Percentiles rank a stretch among this genome's conserved stretches.
These are phyloP conservation scores for Hibiscus trionum DNA, from an alignment of 345 rosid genomes.

Conservation along the genomic window DNA sequence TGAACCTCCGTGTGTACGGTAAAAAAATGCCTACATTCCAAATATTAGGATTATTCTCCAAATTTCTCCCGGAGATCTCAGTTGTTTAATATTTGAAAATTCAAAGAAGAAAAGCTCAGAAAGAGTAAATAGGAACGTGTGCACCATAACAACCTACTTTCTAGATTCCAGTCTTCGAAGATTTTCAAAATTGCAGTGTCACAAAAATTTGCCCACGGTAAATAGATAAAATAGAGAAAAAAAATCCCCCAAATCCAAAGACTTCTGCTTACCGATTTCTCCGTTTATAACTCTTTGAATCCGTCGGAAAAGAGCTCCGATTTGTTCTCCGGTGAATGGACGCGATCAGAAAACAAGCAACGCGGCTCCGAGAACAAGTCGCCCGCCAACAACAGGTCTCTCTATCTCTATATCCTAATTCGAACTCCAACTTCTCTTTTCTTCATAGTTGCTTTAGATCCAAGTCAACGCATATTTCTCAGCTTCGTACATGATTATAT, in stretches of 20 bases:
- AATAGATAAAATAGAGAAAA: not conserved
- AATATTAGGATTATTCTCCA: no score
- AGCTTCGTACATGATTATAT: constrained; percentile 8
- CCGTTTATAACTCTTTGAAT: not conserved
- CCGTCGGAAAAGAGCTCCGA: not conserved
- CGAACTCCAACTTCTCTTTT: constrained; percentile 11
- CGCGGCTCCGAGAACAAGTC: constrained; percentile 88
- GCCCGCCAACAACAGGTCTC: constrained; percentile 93
- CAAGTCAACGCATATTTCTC: constrained; percentile 3
- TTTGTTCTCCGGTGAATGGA: constrained; percentile 48
- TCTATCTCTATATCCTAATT: not conserved
- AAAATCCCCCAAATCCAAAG: not conserved
- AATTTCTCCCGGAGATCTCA: not conserved
- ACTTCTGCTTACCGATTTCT: not conserved
- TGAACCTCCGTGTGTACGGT: no score
- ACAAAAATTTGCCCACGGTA: not conserved
- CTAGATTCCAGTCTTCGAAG: no score
- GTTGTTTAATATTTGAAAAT: not conserved
- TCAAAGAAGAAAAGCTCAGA: not conserved
- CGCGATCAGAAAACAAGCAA: constrained; percentile 88
- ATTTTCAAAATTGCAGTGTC: not conserved
- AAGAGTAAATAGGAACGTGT: not conserved
- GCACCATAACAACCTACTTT: not conserved
- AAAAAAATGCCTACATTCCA: no score
- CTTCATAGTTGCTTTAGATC: constrained; percentile 16